Base-by-base conservation (phyloP, 805 yeast genomes). In the Saturnispora galanensis region DNA sequence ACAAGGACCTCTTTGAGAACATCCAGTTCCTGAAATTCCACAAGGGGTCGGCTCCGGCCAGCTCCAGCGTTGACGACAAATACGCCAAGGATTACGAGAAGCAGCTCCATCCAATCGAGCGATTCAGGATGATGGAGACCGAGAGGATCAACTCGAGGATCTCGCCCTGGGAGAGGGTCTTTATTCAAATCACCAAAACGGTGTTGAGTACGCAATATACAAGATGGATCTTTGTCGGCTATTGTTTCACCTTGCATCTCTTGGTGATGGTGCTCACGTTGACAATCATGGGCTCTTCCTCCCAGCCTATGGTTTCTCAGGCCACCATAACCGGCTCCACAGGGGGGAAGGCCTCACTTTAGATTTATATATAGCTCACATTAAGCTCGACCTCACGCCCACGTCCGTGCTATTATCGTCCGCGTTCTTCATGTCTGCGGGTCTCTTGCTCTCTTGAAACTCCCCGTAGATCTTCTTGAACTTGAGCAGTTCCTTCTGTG, bases 371-470 rank as follows among this genome's bases (percentile, higher is more conserved):
- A 33, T 26, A 13, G 35, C 12, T 8, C 36, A 88, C 87, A 84
- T 84, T 41, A 89, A 65, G 0, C 95, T 83, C 9, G 84, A 74
- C 47, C 97, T 70, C 3, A 88, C 95, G 1, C 97, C 97, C 13
- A 88, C 73, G 39, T 84, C 89, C 35, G 69, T 77, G 55, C 93
- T 77, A 9, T 42, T 42, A 3, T 90, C 77, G 31, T 79, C 73
- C 0, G 96, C 97, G 50, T 78, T 79, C 1, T 94, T 95, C 86
- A 90, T 78, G 47, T 81, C 80, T 0, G 96, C 96, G 46, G 84
- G 89, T 38, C 97, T 65, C 39, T 59, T 60, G 15, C 64, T 64
- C 35, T 79, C 73, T 5, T 81, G 75, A 56, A 90, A 93, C 56
- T 81, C 79, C 16, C 67, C 58, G 57, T 90, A 90, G 31, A 90